Percentiles rank a stretch among this genome's conserved stretches.
Conservation (phyloP, 768 basidiomycete species). For the Rubroboletus pulcherrimus region DNA sequence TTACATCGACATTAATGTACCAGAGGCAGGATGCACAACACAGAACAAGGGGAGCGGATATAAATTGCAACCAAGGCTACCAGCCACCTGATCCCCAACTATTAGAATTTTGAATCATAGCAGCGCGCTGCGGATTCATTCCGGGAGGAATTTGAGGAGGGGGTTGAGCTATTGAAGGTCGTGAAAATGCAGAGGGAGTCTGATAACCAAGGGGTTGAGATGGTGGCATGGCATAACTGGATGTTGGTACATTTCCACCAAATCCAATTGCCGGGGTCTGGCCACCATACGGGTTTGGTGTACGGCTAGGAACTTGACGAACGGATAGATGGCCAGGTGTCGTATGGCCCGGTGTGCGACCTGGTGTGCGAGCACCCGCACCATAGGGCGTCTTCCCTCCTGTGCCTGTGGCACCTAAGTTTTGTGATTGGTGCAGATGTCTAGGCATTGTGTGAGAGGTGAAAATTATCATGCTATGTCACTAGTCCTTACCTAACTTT, state of each 20-base stretch:
- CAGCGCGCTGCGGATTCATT: slow-evolving; percentile 65
- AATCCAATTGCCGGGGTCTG: slow-evolving; percentile 34
- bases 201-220: slow-evolving; percentile 42
- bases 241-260: slow-evolving; percentile 25
- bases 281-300: slow-evolving; percentile 74
- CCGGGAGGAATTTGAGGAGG: slow-evolving; percentile 50
- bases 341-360: slow-evolving; percentile 64
- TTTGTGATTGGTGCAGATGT: slow-evolving; percentile 77
- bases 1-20: slow-evolving; percentile 29
- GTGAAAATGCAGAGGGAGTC: slow-evolving; percentile 34
- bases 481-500: slow-evolving; percentile 65
- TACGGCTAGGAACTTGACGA: slow-evolving; percentile 61
- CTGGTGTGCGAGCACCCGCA: slow-evolving; percentile 73
- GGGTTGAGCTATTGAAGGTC: slow-evolving; percentile 39
- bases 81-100: slow-evolving; percentile 36
- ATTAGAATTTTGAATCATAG: slow-evolving; percentile 53
- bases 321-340: slow-evolving; percentile 81
- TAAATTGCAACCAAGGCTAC: slow-evolving; percentile 24
- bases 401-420: slow-evolving; percentile 44
- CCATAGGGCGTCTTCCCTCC: slow-evolving; percentile 81
- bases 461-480: not conserved
- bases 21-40: slow-evolving; percentile 9
- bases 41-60: slow-evolving; percentile 15
- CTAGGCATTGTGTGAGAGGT: slow-evolving; percentile 33
- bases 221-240: slow-evolving; percentile 29